Conservation (phyloP, 1,139 yeast genomes). For the Taphrina deformans region DNA sequence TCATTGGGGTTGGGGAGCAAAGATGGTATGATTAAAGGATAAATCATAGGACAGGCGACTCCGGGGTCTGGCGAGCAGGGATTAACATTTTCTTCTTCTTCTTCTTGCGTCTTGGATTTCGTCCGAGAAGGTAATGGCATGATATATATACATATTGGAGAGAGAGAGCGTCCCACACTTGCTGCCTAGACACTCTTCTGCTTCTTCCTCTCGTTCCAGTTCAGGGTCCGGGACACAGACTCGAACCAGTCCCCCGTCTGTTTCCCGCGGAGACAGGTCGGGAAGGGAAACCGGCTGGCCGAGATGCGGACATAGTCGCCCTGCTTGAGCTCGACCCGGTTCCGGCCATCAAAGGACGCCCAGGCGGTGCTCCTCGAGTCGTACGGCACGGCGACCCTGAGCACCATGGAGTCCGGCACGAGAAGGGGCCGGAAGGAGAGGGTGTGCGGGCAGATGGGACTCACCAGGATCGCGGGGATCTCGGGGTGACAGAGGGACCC, state of each 20-base stretch:
- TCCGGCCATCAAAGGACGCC: conserved; percentile 80
- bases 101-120: too few species aligned
- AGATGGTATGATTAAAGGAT: too few species aligned
- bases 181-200: conserved; percentile 20
- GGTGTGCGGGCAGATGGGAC: conserved; percentile 57
- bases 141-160: too few species aligned
- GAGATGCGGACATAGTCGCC: conserved; percentile 73
- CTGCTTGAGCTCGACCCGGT: conserved; percentile 61
- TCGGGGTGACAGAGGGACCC: conserved; percentile 87
- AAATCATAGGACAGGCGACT: not conserved
- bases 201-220: conserved; percentile 57
- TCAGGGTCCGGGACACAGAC: conserved; percentile 52
- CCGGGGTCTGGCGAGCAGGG: not conserved
- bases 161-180: too few species aligned
- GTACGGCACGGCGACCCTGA: conserved; percentile 68
- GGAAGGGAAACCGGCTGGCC: conserved; percentile 73
- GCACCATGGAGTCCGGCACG: conserved; percentile 67
- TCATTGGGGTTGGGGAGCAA: too few species aligned
- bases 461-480: conserved; percentile 32
- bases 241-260: conserved; percentile 54
- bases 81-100: not conserved
- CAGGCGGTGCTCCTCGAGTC: conserved; percentile 70
- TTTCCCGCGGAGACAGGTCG: conserved; percentile 58
- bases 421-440: conserved; percentile 79
- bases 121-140: not conserved